A percentile compares a stretch with the other conserved stretches of the same genome.
These are phyloP conservation scores for Hura crepitans DNA, from an alignment of 441 rosid species.

Conservation along the genomic window DNA sequence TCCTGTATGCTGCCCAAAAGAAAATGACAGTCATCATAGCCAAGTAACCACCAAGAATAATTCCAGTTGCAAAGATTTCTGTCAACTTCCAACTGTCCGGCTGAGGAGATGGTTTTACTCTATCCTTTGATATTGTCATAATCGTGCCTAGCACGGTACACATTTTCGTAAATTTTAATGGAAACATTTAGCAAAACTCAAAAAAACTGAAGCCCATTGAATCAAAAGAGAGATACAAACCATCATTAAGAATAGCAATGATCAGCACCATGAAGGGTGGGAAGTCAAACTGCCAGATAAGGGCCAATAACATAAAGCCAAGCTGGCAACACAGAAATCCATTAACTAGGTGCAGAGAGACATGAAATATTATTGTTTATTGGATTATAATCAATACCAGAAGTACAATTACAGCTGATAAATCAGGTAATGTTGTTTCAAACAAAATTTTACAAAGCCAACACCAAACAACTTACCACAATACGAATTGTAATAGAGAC, in stretches of 20 bases:
- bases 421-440: neutral
- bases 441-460: neutral
- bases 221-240: too few species aligned
- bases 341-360: too few species aligned
- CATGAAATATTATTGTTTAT: neutral
- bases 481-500: slow-evolving; percentile 86
- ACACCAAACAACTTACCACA: slow-evolving; percentile 36
- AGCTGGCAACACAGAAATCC: neutral
- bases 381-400: neutral
- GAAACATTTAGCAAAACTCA: neutral
- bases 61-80: slow-evolving; percentile 67
- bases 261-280: too few species aligned
- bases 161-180: neutral
- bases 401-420: slow-evolving; percentile 6
- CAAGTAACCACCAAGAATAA: slow-evolving; percentile 69
- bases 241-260: too few species aligned
- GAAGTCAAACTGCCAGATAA: too few species aligned
- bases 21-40: slow-evolving; percentile 57
- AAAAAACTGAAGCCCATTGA: too few species aligned
- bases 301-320: too few species aligned
- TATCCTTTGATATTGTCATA: slow-evolving; percentile 86
- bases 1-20: too few species aligned
- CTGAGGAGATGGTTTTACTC: slow-evolving; percentile 73
- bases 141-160: slow-evolving; percentile 51
- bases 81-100: slow-evolving; percentile 79